phyloP scores from a whole-genome alignment of 208 protist species.

The Leishmania lainsoni region DNA sequence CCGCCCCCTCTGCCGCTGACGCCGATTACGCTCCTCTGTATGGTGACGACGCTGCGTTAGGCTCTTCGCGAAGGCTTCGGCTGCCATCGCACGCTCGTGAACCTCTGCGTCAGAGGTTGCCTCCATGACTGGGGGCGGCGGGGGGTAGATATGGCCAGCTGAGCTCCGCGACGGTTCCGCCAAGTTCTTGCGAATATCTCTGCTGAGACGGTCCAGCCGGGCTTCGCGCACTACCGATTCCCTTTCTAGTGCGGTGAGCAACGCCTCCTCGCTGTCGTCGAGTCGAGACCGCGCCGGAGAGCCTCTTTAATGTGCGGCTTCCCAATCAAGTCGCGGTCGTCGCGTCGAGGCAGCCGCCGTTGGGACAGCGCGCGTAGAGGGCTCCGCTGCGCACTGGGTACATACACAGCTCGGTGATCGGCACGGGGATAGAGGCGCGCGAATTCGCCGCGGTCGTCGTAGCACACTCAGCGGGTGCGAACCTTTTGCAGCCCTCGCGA shows the following conservation, averaged over 20 bases:
- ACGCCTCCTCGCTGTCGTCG: conserved; percentile 20
- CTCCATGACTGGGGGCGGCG: conserved; percentile 51
- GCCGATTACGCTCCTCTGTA: conserved; percentile 22
- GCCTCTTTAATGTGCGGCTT: not conserved
- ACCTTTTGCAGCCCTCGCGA: not conserved
- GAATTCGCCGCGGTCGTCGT: not conserved
- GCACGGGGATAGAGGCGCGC: not conserved
- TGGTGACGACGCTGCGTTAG: conserved; percentile 22
- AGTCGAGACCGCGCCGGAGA: not conserved
- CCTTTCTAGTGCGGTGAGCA: conserved; percentile 38
- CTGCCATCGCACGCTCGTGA: conserved; percentile 54
- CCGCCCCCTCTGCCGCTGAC: not conserved
- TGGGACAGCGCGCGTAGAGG: conserved; percentile 11
- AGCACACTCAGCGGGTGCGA: not conserved
- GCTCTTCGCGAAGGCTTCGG: conserved; percentile 51
- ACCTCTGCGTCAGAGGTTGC: conserved; percentile 61
- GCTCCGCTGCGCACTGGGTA: conserved; percentile 22
- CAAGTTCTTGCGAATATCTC: conserved; percentile 29
- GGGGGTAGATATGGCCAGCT: conserved; percentile 32
- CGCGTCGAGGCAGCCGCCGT: not conserved
- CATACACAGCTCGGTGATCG: not conserved
- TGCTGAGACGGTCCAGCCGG: conserved; percentile 39
- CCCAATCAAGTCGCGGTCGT: not conserved
- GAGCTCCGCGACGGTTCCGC: not conserved
- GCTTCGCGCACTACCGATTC: conserved; percentile 36